Evolutionary conservation across 805 yeast species (phyloP).

Genomic region (Metschnikowia hibisci): DNA sequence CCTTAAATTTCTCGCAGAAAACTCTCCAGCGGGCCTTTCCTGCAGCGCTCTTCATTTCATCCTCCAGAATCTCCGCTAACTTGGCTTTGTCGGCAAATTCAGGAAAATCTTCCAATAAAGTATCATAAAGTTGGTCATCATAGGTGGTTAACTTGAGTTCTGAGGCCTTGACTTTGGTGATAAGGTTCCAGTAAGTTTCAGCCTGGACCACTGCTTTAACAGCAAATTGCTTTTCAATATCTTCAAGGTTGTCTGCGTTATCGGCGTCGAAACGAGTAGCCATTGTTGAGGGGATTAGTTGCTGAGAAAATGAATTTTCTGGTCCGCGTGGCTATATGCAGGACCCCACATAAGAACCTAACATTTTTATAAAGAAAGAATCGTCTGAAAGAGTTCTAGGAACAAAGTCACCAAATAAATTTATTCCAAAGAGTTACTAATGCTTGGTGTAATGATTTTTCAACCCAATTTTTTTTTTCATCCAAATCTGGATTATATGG

Average conservation of each 20-base stretch:
- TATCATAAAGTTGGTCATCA: slow-evolving; percentile 66
- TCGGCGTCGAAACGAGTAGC: slow-evolving; percentile 69
- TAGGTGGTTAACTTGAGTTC: slow-evolving; percentile 65
- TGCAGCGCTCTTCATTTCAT: slow-evolving; percentile 69
- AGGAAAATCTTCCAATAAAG: slow-evolving; percentile 74
- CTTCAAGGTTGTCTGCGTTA: slow-evolving; percentile 90
- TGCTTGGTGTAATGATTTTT: too few species aligned
- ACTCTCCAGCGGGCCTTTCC: slow-evolving; percentile 92
- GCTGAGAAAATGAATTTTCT: background rate
- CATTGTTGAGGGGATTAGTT: slow-evolving; percentile 18
- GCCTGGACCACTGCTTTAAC: slow-evolving; percentile 96
- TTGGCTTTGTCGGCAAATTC: slow-evolving; percentile 65
- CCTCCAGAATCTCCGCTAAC: slow-evolving; percentile 62
- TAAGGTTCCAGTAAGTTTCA: slow-evolving; percentile 85
- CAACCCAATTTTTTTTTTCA: too few species aligned
- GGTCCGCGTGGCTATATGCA: background rate
- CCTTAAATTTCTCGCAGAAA: slow-evolving; percentile 78
- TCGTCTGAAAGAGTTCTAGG: too few species aligned
- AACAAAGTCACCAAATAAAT: too few species aligned
- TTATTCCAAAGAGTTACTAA: too few species aligned
- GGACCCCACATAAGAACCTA: too few species aligned
- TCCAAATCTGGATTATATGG: too few species aligned
- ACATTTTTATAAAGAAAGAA: too few species aligned
- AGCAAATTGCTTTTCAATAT: slow-evolving; percentile 95
- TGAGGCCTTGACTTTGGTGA: slow-evolving; percentile 74